These are phyloP conservation scores for Vitis riparia DNA, from an alignment of 164 flowering plant genomes.

Conservation along the genomic window DNA sequence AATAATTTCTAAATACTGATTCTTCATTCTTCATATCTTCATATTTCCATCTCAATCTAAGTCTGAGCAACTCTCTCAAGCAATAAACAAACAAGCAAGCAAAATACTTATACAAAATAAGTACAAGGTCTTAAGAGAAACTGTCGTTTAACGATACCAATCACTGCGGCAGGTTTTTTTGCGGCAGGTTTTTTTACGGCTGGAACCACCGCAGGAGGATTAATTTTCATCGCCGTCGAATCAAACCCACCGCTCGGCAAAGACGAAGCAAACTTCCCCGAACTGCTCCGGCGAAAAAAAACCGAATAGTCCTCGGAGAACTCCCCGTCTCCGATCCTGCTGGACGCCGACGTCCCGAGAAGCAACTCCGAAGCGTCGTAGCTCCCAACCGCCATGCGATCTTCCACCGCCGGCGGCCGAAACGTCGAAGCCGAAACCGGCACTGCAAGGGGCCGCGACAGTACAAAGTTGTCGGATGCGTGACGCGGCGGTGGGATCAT, in stretches of 20 bases:
- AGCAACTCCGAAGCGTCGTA: constrained; percentile 59
- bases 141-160: constrained; percentile 5
- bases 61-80: too few species aligned
- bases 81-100: background rate
- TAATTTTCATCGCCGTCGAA: constrained; percentile 23
- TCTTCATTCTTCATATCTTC: too few species aligned
- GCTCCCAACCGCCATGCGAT: constrained; percentile 48
- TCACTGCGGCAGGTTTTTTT: constrained; percentile 1
- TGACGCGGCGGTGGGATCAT: constrained; percentile 79
- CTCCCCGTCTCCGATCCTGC: constrained; percentile 33
- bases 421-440: constrained; percentile 30
- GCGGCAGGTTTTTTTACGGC: background rate
- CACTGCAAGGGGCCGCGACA: constrained; percentile 30
- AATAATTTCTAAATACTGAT: too few species aligned
- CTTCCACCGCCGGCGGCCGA: constrained; percentile 30
- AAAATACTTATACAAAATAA: background rate
- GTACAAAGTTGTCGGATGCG: constrained; percentile 38
- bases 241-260: constrained; percentile 57
- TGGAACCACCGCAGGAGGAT: constrained; percentile 10
- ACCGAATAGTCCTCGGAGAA: constrained; percentile 46
- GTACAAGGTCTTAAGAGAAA: background rate
- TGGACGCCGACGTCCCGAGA: constrained; percentile 38
- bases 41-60: too few species aligned
- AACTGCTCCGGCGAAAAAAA: constrained; percentile 25
- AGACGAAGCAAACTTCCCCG: constrained; percentile 46